Conservation (phyloP, 2,329 filamentous ascomycete species). For the Neurospora crassa region DNA sequence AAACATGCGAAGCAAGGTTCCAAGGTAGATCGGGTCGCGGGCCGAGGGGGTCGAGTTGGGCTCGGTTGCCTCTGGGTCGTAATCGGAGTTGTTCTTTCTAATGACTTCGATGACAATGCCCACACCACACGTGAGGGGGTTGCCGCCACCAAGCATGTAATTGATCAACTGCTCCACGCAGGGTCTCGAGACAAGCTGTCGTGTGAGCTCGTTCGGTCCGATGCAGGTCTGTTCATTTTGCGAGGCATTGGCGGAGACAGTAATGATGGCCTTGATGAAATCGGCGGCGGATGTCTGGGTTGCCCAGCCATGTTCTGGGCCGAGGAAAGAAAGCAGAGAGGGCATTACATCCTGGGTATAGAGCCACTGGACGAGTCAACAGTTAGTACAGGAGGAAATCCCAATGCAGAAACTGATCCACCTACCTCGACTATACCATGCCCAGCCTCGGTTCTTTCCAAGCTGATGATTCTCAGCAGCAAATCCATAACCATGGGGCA, state of each 20-base stretch:
- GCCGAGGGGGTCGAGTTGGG: slow-evolving; percentile 71
- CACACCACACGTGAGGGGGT: slow-evolving; percentile 89
- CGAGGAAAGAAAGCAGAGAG: slow-evolving; percentile 74
- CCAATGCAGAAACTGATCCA: not conserved
- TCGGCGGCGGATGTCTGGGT: slow-evolving; percentile 95
- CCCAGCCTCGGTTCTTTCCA: slow-evolving; percentile 85
- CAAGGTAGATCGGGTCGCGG: slow-evolving; percentile 90
- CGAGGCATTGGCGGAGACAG: slow-evolving; percentile 94
- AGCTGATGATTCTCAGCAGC: slow-evolving; percentile 88
- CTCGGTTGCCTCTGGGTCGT: slow-evolving; percentile 83
- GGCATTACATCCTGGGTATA: slow-evolving; percentile 84
- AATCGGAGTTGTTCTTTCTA: slow-evolving; percentile 98
- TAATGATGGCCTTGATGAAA: slow-evolving; percentile 97
- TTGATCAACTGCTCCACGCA: slow-evolving; percentile 79
- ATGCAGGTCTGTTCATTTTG: slow-evolving; percentile 99
- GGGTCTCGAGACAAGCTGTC: slow-evolving; percentile 79
- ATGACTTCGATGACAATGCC: slow-evolving; percentile 98
- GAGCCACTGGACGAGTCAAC: slow-evolving; percentile 57
- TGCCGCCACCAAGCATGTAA: slow-evolving; percentile 89
- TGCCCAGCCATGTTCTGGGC: slow-evolving; percentile 74
- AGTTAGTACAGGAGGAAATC: not conserved
- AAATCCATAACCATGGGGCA: slow-evolving; percentile 98
- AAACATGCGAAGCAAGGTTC: slow-evolving; percentile 79
- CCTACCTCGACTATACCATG: slow-evolving; percentile 87
- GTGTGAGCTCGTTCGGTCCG: slow-evolving; percentile 90